Conservation (phyloP, 345 rosid genomes). For the Ricinus communis region DNA sequence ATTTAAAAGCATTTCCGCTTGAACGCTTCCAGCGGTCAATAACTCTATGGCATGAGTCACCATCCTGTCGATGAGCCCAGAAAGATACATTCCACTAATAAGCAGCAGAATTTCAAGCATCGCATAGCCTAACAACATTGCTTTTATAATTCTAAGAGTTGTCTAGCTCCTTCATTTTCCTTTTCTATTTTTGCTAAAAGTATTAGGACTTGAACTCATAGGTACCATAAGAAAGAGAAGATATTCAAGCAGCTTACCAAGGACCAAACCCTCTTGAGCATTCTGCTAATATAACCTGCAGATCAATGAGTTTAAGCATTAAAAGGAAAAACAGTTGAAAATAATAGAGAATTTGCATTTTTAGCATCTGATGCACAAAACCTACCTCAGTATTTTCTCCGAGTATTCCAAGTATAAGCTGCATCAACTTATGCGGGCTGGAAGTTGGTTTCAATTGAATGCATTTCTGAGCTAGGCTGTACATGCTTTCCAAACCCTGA, state of each 20-base stretch:
- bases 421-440: conserved; percentile 65
- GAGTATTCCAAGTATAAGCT: conserved; percentile 73
- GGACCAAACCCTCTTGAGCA: conserved; percentile 93
- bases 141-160: background rate
- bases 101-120: conserved; percentile 7
- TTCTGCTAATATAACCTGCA: conserved; percentile 89
- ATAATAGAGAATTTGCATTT: background rate
- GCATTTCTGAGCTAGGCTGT: conserved; percentile 80
- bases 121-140: background rate
- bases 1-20: conserved; percentile 70
- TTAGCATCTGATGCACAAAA: conserved; percentile 10
- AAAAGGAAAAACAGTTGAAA: background rate
- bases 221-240: background rate
- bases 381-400: conserved; percentile 88
- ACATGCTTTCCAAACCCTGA: conserved; percentile 93
- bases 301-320: background rate
- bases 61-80: conserved; percentile 63
- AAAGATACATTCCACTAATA: conserved; percentile 12
- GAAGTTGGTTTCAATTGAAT: conserved; percentile 64
- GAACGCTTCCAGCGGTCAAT: conserved; percentile 74
- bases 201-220: background rate
- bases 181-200: background rate
- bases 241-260: conserved; percentile 56
- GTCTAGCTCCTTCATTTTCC: background rate
- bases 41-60: conserved; percentile 86